Conservation (phyloP, 805 yeast species). For the Starmerella apicola region DNA sequence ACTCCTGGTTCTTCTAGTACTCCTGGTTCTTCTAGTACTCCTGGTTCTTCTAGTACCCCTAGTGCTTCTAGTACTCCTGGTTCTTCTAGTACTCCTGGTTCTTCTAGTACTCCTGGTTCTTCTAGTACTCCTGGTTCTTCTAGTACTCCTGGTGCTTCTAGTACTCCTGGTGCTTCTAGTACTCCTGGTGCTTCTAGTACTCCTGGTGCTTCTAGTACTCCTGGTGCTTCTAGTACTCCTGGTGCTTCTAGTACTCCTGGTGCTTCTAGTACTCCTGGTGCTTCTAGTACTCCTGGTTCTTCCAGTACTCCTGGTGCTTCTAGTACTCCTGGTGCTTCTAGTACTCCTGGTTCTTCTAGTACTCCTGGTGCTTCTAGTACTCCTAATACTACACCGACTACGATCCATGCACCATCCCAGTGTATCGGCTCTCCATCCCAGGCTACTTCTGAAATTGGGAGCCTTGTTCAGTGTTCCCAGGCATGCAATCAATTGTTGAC, state of each 20-base stretch:
- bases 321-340: neutral
- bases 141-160: neutral
- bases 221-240: neutral
- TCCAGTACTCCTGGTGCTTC: neutral
- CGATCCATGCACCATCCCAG: neutral
- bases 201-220: neutral
- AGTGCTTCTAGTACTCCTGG: neutral
- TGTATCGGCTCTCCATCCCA: neutral
- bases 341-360: neutral
- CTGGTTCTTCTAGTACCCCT: neutral
- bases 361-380: neutral
- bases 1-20: neutral
- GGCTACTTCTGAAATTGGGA: constrained; percentile 1
- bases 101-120: neutral
- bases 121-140: neutral
- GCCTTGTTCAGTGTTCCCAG: neutral
- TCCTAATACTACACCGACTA: neutral
- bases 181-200: neutral
- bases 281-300: neutral
- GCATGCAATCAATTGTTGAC: neutral
- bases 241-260: neutral
- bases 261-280: neutral
- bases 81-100: neutral
- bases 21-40: neutral
- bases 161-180: neutral